phyloP scores from a whole-genome alignment of 129 eudicot genomes.

The Centaurea solstitialis region DNA sequence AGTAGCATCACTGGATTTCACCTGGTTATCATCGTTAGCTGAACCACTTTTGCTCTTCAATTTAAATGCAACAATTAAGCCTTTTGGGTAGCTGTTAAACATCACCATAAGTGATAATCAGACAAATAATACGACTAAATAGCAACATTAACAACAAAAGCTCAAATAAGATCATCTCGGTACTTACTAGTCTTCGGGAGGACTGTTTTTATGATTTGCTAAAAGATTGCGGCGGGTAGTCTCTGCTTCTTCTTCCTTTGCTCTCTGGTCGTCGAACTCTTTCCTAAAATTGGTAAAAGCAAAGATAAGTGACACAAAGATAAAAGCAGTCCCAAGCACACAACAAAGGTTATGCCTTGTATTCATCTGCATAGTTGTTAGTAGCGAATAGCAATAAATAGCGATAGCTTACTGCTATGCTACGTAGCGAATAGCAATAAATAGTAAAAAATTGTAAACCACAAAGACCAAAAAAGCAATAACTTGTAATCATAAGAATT shows the following conservation, averaged over 20 bases:
- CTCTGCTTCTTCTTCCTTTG: slow-evolving; percentile 60
- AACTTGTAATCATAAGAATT: too few species aligned
- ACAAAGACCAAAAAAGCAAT: too few species aligned
- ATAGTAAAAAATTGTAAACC: too few species aligned
- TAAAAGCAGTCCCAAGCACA: slow-evolving; percentile 6
- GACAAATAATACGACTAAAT: not conserved
- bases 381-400: too few species aligned
- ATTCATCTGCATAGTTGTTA: not conserved
- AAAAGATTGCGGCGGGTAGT: slow-evolving; percentile 31
- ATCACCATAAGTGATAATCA: slow-evolving; percentile 6
- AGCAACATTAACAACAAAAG: not conserved
- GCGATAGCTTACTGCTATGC: too few species aligned
- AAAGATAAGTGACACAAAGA: not conserved
- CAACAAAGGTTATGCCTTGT: not conserved
- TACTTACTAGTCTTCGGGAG: slow-evolving; percentile 67
- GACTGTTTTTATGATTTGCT: slow-evolving; percentile 42
- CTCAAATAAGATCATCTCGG: not conserved
- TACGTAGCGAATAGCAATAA: too few species aligned
- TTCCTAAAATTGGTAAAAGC: slow-evolving; percentile 50
- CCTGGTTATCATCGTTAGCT: slow-evolving; percentile 21
- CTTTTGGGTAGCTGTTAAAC: slow-evolving; percentile 72
- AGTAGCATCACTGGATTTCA: slow-evolving; percentile 21
- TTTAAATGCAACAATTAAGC: slow-evolving; percentile 78
- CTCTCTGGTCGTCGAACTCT: slow-evolving; percentile 82
- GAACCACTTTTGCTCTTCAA: slow-evolving; percentile 53